Conservation (phyloP, 192 early-diverging fungal genomes). For the Thamnidium elegans region DNA sequence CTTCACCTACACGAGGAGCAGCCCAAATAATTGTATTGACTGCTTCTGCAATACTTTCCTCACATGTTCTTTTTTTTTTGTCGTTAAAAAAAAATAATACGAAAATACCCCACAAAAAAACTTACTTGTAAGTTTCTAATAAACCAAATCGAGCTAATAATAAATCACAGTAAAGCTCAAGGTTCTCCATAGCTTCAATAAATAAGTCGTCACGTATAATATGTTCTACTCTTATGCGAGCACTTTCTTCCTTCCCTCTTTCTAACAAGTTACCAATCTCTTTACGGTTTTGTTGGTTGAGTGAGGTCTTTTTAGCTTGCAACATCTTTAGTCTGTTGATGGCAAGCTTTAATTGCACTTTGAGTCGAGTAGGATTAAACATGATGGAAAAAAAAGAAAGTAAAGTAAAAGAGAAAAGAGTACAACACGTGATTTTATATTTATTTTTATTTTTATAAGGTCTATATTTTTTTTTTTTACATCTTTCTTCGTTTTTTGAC, state of each 20-base stretch:
- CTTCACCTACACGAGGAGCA: conserved; percentile 74
- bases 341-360: conserved; percentile 88
- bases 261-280: conserved; percentile 84
- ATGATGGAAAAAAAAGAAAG: conserved; percentile 17
- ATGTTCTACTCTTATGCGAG: conserved; percentile 83
- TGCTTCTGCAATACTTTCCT: conserved; percentile 80
- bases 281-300: conserved; percentile 68
- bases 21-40: conserved; percentile 90
- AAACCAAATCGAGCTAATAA: conserved; percentile 85
- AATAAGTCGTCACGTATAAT: conserved; percentile 94
- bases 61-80: conserved; percentile 57
- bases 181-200: conserved; percentile 91
- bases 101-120: no score
- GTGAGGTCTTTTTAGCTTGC: conserved; percentile 80
- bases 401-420: conserved; percentile 1
- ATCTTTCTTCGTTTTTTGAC: background rate
- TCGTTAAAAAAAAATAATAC: background rate
- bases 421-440: background rate
- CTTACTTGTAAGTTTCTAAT: conserved; percentile 76
- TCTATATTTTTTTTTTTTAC: background rate
- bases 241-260: conserved; percentile 81
- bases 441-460: background rate
- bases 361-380: conserved; percentile 61
- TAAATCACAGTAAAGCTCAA: conserved; percentile 90
- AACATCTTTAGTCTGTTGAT: conserved; percentile 85